Evolutionary conservation across 2,329 filamentous ascomycete species (phyloP), one percentile per base, ranked within the genome.

Genomic region (Stachybotrys chlorohalonatus): DNA sequence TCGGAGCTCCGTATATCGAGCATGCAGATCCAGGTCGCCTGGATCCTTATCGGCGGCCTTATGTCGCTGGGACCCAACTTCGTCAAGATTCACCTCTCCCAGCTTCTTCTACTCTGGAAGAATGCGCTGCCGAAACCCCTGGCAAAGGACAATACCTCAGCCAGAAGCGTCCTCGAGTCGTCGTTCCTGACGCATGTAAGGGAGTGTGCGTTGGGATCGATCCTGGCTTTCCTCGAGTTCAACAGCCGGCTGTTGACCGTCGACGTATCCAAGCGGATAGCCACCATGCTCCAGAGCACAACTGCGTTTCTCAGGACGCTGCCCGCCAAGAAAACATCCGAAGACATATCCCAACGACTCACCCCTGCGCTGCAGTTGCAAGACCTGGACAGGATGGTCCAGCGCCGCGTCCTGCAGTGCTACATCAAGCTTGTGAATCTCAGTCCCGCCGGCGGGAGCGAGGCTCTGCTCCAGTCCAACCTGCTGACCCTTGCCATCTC

Each of bases 1-100:
- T 94, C 90, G 1, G 93, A 99, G 67, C 76, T 99, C 53, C 85
- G 93, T 31, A 85, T 94, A 42, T 95, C 94, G 7, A 90, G 90
- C 63, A 96, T 91, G 1, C 94, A 99, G 66, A 91, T 99, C 30
- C 94, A 99, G 67, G 92, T 99, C 2, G 94, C 94, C 6, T 99
- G 94, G 93, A 95, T 95, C 51, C 76, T 99, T 55, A 95, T 99
- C 50, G 94, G 95, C 45, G 94, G 95, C 0, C 75, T 99, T 54
- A 97, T 97, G 93, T 91, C 92, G 1, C 80, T 99, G 1, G 94
- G 94, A 0, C 93, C 94, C 5, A 97, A 96, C 69, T 99, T 99
- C 69, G 93, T 97, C 70, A 99, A 99, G 73, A 97, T 97, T 30
- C 94, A 99, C 70, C 80, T 99, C 7, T 93, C 92, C 2, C 94